Base-by-base conservation (phyloP, 192 early-diverging fungal species). In the Backusella morwellensis region DNA sequence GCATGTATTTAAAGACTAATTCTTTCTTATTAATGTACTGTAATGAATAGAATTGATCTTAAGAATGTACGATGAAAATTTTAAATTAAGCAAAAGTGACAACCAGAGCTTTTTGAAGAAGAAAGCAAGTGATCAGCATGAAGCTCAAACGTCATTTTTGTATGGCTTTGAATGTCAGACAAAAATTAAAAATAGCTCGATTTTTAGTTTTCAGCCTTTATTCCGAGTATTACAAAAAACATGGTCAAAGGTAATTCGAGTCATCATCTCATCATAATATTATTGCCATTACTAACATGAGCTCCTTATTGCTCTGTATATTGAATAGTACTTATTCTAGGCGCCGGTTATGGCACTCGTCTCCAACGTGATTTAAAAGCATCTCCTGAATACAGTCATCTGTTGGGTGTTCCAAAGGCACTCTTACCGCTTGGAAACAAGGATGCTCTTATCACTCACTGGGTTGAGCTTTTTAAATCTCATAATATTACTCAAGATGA, bases 271-370 rank as follows among this genome's bases (percentile, higher is more conserved):
- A 29, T 63, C 23, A 29, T 26, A 12, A 63, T 11, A 26, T 0
- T 29, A 14, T 14, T n/a, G 19, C 12, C 23, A 63, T 63, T 63
- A 63, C 11, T 19, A 35, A 34, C 12, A 6, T 11, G 12, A 8
- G 14, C 6, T 17, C n/a, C 29, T 68, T 68, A 6, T 34, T 19
- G 66, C n/a, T 68, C 7, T n/a, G 9, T 11, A 68, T 14, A 67
- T 32, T 32, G 35, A 35, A 67, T 71, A 82, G 81, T 87, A 9
- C 75, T 90, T n/a, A 83, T 90, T 67, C 84, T 92, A 32, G 86
- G 85, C 35, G 91, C 88, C 14, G 90, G 91, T 4, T 91, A 88
- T 81, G 90, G 90, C 40, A 86, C 90, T 11, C 80, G 89, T 7
- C 80, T 91, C 23, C 86, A 91, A 73, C 72, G 76, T 68, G 89